Conservation (phyloP, 306 rosid genomes). For the Pterocarpus santalinus region DNA sequence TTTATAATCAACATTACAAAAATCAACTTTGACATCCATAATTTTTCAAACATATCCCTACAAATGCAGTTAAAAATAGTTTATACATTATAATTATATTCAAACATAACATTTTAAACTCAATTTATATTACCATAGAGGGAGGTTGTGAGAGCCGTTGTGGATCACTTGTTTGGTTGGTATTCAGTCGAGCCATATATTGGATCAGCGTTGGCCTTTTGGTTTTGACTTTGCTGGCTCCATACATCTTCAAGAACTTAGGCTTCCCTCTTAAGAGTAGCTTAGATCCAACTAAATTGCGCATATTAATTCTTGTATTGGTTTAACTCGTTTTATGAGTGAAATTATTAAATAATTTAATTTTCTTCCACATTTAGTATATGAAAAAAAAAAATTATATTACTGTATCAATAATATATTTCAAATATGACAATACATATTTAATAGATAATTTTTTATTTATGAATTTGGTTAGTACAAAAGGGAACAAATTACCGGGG, state of each 20-base stretch:
- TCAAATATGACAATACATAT: not conserved
- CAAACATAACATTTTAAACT: too few relatives aligned
- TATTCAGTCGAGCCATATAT: not conserved
- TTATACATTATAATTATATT: too few relatives aligned
- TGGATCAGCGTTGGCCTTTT: conserved; percentile 3
- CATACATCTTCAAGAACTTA: too few relatives aligned
- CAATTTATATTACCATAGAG: too few relatives aligned
- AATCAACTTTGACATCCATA: not conserved
- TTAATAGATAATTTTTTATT: too few relatives aligned
- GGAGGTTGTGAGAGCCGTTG: not conserved
- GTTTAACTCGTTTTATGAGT: not conserved
- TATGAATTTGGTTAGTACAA: not conserved
- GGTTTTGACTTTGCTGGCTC: not conserved
- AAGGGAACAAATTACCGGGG: too few relatives aligned
- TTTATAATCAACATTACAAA: not conserved
- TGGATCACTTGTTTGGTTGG: not conserved
- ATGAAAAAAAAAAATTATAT: not conserved
- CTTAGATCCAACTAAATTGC: not conserved
- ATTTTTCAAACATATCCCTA: not conserved
- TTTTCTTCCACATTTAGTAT: not conserved
- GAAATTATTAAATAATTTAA: not conserved
- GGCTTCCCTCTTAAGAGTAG: not conserved
- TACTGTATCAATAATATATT: not conserved
- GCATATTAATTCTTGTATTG: not conserved
- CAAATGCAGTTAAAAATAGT: not conserved